These are phyloP conservation scores for Fusarium oligoseptatum DNA, from an alignment of 2,329 filamentous ascomycete species.

Conservation along the genomic window DNA sequence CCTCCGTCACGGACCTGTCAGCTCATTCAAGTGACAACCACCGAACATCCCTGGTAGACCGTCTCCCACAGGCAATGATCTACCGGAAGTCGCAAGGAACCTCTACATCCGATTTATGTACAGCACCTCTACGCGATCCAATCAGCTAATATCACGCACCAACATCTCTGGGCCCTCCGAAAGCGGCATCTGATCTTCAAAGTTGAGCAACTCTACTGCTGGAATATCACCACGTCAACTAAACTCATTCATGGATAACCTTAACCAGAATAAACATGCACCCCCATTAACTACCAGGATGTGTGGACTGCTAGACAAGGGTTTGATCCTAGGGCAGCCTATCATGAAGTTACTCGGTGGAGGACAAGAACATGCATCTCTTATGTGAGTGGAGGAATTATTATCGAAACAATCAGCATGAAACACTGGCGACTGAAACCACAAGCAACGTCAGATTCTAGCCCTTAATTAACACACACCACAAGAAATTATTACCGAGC, in stretches of 20 bases:
- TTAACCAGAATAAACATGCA: slow-evolving; percentile 3
- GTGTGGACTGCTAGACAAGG: background rate
- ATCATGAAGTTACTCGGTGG: background rate
- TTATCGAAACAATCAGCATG: slow-evolving; percentile 7
- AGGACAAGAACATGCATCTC: background rate
- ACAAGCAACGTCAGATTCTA: background rate
- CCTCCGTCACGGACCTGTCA: background rate
- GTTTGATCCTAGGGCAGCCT: background rate
- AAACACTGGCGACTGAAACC: slow-evolving; percentile 13
- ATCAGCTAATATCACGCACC: background rate
- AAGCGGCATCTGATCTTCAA: background rate
- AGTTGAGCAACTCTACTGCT: background rate
- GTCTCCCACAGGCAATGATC: background rate
- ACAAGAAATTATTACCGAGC: background rate
- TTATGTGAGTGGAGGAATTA: slow-evolving; percentile 17
- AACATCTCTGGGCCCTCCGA: background rate
- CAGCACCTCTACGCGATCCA: background rate
- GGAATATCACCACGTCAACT: background rate
- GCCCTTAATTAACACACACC: slow-evolving; percentile 3
- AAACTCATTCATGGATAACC: slow-evolving; percentile 11
- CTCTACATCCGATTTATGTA: background rate
- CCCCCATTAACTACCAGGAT: background rate
- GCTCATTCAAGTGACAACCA: background rate
- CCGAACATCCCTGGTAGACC: background rate
- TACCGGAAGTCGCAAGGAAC: background rate